Evolutionary conservation across 805 yeast species (phyloP).

Genomic region (Candida hispaniensis): DNA sequence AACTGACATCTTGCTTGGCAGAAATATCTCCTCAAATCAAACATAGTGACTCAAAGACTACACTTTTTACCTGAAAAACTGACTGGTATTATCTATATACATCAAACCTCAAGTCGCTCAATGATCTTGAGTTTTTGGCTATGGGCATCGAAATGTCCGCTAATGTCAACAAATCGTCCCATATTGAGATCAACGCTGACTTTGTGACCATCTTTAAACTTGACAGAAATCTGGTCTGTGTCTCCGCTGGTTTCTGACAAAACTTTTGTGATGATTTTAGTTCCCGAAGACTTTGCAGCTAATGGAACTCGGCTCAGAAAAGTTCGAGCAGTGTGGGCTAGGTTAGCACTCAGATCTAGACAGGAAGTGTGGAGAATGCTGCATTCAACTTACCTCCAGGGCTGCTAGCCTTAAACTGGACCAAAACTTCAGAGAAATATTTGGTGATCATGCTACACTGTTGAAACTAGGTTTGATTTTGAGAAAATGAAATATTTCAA

Average conservation of each 20-base stretch:
- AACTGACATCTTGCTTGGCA: too few species aligned
- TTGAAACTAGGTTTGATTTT: too few species aligned
- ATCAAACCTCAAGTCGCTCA: constrained; percentile 52
- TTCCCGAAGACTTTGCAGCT: constrained; percentile 13
- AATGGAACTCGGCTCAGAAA: constrained; percentile 14
- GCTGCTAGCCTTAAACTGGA: constrained; percentile 69
- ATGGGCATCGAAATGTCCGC: constrained; percentile 56
- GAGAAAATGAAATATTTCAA: too few species aligned
- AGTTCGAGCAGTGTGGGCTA: constrained; percentile 15
- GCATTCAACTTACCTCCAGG: constrained; percentile 48
- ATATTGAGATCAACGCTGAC: constrained; percentile 53
- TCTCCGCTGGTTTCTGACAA: constrained; percentile 12
- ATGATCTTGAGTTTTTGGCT: constrained; percentile 60
- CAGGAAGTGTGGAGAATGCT: too few species aligned
- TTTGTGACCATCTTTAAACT: constrained; percentile 49
- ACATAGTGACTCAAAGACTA: too few species aligned
- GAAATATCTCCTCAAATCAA: too few species aligned
- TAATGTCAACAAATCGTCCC: constrained; percentile 45
- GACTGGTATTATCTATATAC: too few species aligned
- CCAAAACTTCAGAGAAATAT: constrained; percentile 66
- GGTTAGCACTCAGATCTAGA: too few species aligned
- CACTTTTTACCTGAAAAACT: too few species aligned
- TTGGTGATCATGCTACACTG: constrained; percentile 70
- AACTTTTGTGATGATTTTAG: constrained; percentile 13
- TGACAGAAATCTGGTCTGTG: constrained; percentile 15